These are phyloP conservation scores for Prunus padus DNA, from an alignment of 306 rosid species.

Conservation along the genomic window DNA sequence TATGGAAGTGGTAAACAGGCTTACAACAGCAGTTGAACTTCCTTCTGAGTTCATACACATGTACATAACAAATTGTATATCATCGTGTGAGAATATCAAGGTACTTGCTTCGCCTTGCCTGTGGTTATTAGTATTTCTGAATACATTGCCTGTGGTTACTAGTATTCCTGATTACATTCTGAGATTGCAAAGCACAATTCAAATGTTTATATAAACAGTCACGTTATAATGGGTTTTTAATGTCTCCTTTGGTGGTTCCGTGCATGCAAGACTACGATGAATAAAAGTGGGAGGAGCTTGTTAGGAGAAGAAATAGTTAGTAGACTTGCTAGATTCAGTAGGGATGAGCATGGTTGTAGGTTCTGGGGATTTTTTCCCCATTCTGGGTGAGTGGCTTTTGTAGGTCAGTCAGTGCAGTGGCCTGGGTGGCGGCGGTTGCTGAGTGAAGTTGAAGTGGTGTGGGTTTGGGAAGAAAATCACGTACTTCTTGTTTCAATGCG, in stretches of 20 bases:
- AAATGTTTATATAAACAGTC: background rate
- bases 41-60: conserved; percentile 92
- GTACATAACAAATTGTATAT: conserved; percentile 96
- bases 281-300: background rate
- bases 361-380: background rate
- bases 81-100: conserved; percentile 96
- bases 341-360: background rate
- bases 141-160: background rate
- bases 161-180: background rate
- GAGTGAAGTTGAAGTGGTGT: background rate
- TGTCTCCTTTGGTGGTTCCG: too few relatives aligned
- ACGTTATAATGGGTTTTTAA: too few relatives aligned
- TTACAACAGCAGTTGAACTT: conserved; percentile 93
- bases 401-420: background rate
- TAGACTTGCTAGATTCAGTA: background rate
- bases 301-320: background rate
- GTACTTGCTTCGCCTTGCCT: conserved; percentile 37
- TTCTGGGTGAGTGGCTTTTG: background rate
- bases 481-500: background rate
- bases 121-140: background rate
- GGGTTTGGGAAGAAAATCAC: background rate
- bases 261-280: background rate
- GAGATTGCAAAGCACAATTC: background rate
- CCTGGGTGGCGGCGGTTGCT: background rate
- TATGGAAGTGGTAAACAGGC: conserved; percentile 99